A percentile compares a stretch with the other conserved stretches of the same genome.
Evolutionary conservation across 352 stramenopile species (phyloP).

Genomic region (Phytophthora syringae): DNA sequence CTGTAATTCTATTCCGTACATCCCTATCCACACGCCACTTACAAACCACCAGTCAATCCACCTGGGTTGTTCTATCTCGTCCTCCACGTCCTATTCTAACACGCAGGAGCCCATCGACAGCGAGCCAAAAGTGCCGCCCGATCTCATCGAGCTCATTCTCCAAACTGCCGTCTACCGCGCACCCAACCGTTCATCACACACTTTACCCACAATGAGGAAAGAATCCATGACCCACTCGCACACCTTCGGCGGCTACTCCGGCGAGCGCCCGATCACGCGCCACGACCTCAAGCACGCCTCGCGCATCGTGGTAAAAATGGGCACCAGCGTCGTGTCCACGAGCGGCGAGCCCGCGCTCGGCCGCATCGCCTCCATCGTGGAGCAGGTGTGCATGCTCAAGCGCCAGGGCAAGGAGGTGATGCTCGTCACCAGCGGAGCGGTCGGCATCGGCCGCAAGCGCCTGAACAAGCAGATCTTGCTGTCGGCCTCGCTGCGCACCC

Average conservation of each 20-base stretch:
- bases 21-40: not conserved
- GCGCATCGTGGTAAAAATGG: slow-evolving; percentile 96
- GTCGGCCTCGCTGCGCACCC: slow-evolving; percentile 83
- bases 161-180: slow-evolving; percentile 17
- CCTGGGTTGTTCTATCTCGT: slow-evolving; percentile 7
- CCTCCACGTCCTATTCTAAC: slow-evolving; percentile 9
- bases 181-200: slow-evolving; percentile 4
- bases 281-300: slow-evolving; percentile 78
- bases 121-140: slow-evolving; percentile 22
- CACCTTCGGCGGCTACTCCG: slow-evolving; percentile 41
- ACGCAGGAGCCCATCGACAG: slow-evolving; percentile 7
- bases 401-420: slow-evolving; percentile 90
- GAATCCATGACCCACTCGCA: slow-evolving; percentile 60
- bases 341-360: slow-evolving; percentile 92
- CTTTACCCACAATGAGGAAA: slow-evolving; percentile 44
- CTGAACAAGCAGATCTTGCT: slow-evolving; percentile 95
- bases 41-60: slow-evolving; percentile 1
- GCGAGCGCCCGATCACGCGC: slow-evolving; percentile 62
- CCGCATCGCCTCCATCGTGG: slow-evolving; percentile 90
- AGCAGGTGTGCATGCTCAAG: slow-evolving; percentile 95
- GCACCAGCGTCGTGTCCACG: slow-evolving; percentile 95
- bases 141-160: slow-evolving; percentile 27
- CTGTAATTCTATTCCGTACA: slow-evolving; percentile 5
- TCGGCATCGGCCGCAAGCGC: slow-evolving; percentile 93
- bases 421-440: slow-evolving; percentile 91